Percentiles rank a stretch among this genome's conserved stretches.
Conservation (phyloP, 352 stramenopile genomes). For the Phytophthora constricta region DNA sequence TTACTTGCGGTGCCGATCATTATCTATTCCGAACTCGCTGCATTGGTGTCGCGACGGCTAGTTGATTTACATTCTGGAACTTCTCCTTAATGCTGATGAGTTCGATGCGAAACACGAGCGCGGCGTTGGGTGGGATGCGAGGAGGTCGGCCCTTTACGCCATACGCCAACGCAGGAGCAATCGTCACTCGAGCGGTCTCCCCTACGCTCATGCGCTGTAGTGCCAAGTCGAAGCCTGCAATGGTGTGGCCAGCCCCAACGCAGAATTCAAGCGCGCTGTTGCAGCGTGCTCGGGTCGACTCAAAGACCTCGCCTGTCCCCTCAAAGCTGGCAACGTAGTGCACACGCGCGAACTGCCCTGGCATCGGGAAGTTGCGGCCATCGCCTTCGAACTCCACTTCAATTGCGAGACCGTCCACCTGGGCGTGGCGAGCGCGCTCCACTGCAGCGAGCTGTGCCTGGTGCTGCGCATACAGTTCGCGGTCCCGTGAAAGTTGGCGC, state of each 20-base stretch:
- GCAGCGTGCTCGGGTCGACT: constrained; percentile 66
- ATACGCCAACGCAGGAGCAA: constrained; percentile 73
- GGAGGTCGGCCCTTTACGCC: constrained; percentile 72
- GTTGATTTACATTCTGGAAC: constrained; percentile 40
- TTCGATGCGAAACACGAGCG: constrained; percentile 83
- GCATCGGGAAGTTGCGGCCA: constrained; percentile 55
- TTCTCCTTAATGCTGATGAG: constrained; percentile 86
- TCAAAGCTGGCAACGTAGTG: constrained; percentile 75
- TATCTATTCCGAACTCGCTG: constrained; percentile 35
- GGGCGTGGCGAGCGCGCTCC: constrained; percentile 45
- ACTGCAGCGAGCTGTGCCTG: constrained; percentile 52
- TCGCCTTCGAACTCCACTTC: constrained; percentile 68
- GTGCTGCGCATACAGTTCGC: constrained; percentile 45
- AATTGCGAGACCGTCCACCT: constrained; percentile 53
- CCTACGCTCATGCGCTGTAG: constrained; percentile 80
- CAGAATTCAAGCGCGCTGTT: constrained; percentile 70
- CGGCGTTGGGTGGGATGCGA: constrained; percentile 71
- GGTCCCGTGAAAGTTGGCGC: constrained; percentile 51
- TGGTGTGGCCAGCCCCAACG: constrained; percentile 70
- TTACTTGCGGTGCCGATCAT: no score
- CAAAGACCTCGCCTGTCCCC: constrained; percentile 58
- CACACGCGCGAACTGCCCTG: constrained; percentile 74
- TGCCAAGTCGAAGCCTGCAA: constrained; percentile 73
- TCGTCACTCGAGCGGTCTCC: constrained; percentile 69
- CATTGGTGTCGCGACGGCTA: constrained; percentile 20